phyloP scores from a whole-genome alignment of 164 flowering plant genomes.

The Tetracentron sinense region DNA sequence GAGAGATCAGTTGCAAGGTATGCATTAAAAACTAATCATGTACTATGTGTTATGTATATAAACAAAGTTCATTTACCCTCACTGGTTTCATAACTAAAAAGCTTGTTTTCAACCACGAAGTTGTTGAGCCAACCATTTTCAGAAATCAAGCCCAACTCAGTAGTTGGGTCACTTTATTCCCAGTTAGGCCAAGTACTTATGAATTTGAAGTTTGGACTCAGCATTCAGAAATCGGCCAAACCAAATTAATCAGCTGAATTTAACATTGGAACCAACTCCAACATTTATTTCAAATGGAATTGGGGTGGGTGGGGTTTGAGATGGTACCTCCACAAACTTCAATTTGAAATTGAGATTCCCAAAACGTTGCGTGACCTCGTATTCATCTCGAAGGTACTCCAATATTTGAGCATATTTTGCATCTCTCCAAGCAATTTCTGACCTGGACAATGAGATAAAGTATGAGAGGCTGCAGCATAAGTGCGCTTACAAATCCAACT shows the following conservation, averaged over 20 bases:
- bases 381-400: slow-evolving; percentile 89
- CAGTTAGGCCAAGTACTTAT: neutral
- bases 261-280: neutral
- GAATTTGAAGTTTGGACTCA: neutral
- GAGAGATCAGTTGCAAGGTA: too few relatives aligned
- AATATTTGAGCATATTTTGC: slow-evolving; percentile 83
- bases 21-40: too few relatives aligned
- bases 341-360: slow-evolving; percentile 78
- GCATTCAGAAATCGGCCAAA: neutral
- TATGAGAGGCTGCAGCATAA: neutral
- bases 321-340: slow-evolving; percentile 81
- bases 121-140: too few relatives aligned
- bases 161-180: neutral
- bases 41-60: too few relatives aligned
- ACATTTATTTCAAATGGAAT: neutral
- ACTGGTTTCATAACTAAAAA: too few relatives aligned
- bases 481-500: neutral
- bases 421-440: slow-evolving; percentile 94
- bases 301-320: neutral
- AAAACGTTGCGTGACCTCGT: slow-evolving; percentile 83
- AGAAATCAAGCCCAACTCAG: neutral
- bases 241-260: neutral
- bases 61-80: too few relatives aligned
- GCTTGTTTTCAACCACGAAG: too few relatives aligned
- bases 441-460: slow-evolving; percentile 38